Percentiles rank a stretch among this genome's conserved stretches.
phyloP scores from a whole-genome alignment of 805 yeast species.

The Yueomyces sp. region DNA sequence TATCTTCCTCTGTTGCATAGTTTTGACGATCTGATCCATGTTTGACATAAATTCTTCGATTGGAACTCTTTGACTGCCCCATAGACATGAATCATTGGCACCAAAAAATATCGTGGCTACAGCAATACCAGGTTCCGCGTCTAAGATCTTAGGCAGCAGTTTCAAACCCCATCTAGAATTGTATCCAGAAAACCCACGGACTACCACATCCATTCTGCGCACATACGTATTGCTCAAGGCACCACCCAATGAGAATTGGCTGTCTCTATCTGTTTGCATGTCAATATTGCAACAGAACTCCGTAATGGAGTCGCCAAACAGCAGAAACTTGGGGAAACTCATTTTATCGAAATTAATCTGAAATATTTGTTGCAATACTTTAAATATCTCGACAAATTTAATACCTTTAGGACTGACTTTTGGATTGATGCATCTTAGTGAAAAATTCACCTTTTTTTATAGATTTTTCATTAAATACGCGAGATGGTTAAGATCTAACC shows the following conservation, averaged over 20 bases:
- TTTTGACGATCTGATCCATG: slow-evolving; percentile 28
- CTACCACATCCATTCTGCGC: slow-evolving; percentile 53
- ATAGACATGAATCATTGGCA: slow-evolving; percentile 55
- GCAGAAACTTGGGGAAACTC: slow-evolving; percentile 1
- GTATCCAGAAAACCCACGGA: slow-evolving; percentile 71
- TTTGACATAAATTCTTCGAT: slow-evolving; percentile 38
- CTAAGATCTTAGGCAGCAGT: slow-evolving; percentile 38
- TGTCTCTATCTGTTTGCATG: slow-evolving; percentile 11
- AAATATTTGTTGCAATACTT: no score
- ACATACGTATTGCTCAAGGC: slow-evolving; percentile 38
- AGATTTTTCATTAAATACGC: no score
- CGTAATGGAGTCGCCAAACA: slow-evolving; percentile 3
- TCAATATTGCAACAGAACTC: slow-evolving; percentile 4
- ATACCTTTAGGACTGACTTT: no score
- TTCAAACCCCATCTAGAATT: slow-evolving; percentile 46
- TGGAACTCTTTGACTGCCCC: slow-evolving; percentile 37
- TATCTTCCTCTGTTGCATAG: slow-evolving; percentile 30
- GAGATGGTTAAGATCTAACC: no score
- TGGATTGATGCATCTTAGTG: no score
- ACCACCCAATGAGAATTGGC: slow-evolving; percentile 37
- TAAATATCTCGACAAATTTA: no score
- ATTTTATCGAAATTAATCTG: not conserved
- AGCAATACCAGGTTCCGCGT: slow-evolving; percentile 32
- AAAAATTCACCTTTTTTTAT: no score
- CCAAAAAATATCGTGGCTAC: slow-evolving; percentile 60